Percentiles rank a stretch among this genome's conserved stretches.
These are phyloP conservation scores for Balakata baccata DNA, from an alignment of 345 rosid genomes.

Conservation along the genomic window DNA sequence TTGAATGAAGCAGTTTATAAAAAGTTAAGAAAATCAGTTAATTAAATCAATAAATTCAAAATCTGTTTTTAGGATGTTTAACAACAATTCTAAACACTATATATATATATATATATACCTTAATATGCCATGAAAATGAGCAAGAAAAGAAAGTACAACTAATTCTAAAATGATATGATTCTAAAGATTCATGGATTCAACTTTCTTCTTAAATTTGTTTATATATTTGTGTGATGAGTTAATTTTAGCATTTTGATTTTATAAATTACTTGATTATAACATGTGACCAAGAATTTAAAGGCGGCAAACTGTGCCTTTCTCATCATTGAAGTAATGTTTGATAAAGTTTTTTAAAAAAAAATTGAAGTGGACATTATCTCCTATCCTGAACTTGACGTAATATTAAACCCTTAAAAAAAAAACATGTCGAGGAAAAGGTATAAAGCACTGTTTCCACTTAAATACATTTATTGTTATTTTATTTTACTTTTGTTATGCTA, in stretches of 20 bases:
- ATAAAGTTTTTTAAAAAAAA: not conserved
- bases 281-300: not conserved
- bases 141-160: not conserved
- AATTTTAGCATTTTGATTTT: not conserved
- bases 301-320: not conserved
- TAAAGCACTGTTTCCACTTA: constrained; percentile 8
- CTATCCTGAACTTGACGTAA: not conserved
- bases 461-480: not conserved
- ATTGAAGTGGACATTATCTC: no score
- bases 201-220: no score
- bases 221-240: not conserved
- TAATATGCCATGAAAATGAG: not conserved
- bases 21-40: no score
- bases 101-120: not conserved
- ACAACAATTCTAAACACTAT: no score
- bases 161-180: no score
- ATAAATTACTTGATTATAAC: not conserved
- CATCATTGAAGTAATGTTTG: not conserved
- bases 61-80: no score
- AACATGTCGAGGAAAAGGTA: constrained; percentile 7
- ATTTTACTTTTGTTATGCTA: not conserved
- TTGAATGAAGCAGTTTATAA: no score
- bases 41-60: no score
- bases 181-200: no score
- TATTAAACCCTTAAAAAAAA: not conserved